Conservation (phyloP, 1,284 basidiomycete species). For the Cutaneotrichosporon sp. region DNA sequence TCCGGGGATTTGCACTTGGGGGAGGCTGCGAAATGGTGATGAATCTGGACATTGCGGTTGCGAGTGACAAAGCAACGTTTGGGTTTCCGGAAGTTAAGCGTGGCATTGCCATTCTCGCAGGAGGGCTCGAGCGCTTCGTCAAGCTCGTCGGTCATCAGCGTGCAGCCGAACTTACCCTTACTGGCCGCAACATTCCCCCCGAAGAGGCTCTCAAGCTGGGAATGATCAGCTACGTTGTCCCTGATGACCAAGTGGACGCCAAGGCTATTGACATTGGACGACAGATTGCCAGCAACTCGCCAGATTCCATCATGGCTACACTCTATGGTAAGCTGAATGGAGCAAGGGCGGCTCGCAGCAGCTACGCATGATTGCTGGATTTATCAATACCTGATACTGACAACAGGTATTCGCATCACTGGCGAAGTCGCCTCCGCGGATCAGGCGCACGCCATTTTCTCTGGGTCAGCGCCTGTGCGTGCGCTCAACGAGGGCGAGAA, state of each 20-base stretch:
- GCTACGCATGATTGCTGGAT: background rate
- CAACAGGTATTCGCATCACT: slow-evolving; percentile 12
- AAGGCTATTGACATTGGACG: slow-evolving; percentile 11
- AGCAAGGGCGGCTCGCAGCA: background rate
- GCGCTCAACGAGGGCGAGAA: slow-evolving; percentile 2
- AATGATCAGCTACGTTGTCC: slow-evolving; percentile 19
- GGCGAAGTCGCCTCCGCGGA: slow-evolving; percentile 5
- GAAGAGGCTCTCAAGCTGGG: slow-evolving; percentile 11
- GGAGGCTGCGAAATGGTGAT: slow-evolving; percentile 16
- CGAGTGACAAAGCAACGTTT: slow-evolving; percentile 10
- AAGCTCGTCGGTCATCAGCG: slow-evolving; percentile 14
- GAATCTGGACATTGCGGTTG: slow-evolving; percentile 17
- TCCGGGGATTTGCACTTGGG: slow-evolving; percentile 16
- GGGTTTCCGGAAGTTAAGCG: slow-evolving; percentile 20
- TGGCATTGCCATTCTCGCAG: slow-evolving; percentile 13
- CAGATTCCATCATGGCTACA: slow-evolving; percentile 13
- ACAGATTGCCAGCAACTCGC: slow-evolving; percentile 13
- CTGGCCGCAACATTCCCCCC: slow-evolving; percentile 13
- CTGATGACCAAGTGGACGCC: slow-evolving; percentile 16
- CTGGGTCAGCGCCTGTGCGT: slow-evolving; percentile 6
- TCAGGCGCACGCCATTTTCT: slow-evolving; percentile 9
- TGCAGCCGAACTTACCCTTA: slow-evolving; percentile 13
- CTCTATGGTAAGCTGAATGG: slow-evolving; percentile 8
- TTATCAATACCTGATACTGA: background rate
- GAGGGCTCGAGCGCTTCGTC: slow-evolving; percentile 16